These are phyloP conservation scores for Apophysomyces sp. DNA, from an alignment of 371 early-diverging fungal genomes.

Conservation along the genomic window DNA sequence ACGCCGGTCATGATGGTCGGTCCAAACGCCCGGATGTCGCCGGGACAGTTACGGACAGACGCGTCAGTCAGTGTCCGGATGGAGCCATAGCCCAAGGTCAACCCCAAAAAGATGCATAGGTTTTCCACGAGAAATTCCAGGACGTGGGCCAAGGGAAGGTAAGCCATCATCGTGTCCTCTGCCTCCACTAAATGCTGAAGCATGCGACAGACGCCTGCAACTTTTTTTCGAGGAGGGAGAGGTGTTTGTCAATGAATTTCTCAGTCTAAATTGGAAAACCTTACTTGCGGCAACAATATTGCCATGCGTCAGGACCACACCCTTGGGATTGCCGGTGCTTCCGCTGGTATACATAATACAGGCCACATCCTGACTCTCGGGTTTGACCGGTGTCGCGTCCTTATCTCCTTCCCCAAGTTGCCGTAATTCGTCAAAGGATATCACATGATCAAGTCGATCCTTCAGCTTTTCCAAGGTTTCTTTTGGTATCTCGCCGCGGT, in stretches of 20 bases:
- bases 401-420: constrained; percentile 65
- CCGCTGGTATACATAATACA: constrained; percentile 90
- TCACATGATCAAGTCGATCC: constrained; percentile 20
- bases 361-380: constrained; percentile 66
- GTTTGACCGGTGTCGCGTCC: constrained; percentile 44
- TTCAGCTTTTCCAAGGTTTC: constrained; percentile 8
- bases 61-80: constrained; percentile 82
- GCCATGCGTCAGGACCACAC: constrained; percentile 63
- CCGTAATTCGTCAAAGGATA: constrained; percentile 57
- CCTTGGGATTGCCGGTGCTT: constrained; percentile 80
- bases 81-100: constrained; percentile 80
- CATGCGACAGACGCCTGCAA: constrained; percentile 77
- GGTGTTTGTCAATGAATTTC: too few relatives aligned
- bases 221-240: too few relatives aligned
- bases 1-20: constrained; percentile 89
- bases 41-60: constrained; percentile 82
- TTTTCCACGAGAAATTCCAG: constrained; percentile 78
- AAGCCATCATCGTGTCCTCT: constrained; percentile 71
- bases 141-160: constrained; percentile 90
- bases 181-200: constrained; percentile 77
- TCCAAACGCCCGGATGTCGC: constrained; percentile 79
- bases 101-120: constrained; percentile 64
- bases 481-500: constrained; percentile 60
- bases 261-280: too few relatives aligned
- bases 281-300: constrained; percentile 82